A percentile compares a stretch with the other conserved stretches of the same genome.
phyloP scores from a whole-genome alignment of 768 basidiomycete genomes.

The Tylopilus balloui region DNA sequence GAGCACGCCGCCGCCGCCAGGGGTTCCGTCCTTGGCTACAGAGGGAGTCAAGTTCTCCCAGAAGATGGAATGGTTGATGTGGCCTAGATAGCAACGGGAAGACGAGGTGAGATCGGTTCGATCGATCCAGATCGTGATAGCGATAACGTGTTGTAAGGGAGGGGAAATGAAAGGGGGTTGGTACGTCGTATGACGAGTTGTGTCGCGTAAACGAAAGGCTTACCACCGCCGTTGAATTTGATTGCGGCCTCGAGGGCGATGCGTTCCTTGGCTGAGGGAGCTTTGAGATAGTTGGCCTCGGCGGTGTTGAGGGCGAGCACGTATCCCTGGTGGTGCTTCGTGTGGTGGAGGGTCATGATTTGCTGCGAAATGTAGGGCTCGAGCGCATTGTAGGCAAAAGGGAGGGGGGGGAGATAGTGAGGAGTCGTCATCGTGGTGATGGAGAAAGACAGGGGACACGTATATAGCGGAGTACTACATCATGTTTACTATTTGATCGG shows the following conservation, averaged over 20 bases:
- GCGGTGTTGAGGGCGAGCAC: conserved; percentile 90
- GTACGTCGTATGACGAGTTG: too few relatives aligned
- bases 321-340: conserved; percentile 94
- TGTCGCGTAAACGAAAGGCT: conserved; percentile 24
- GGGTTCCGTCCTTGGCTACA: conserved; percentile 42
- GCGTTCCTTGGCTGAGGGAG: conserved; percentile 66
- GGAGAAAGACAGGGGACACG: background rate
- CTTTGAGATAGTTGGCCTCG: conserved; percentile 67
- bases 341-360: conserved; percentile 95
- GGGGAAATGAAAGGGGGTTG: too few relatives aligned
- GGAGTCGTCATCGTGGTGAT: conserved; percentile 23
- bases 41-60: conserved; percentile 89
- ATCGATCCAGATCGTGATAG: background rate
- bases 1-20: conserved; percentile 59
- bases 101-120: background rate
- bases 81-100: conserved; percentile 50
- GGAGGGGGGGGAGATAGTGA: conserved; percentile 65
- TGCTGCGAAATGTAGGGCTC: conserved; percentile 89
- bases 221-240: conserved; percentile 96
- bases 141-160: background rate
- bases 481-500: conserved; percentile 13
- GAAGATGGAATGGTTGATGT: conserved; percentile 94
- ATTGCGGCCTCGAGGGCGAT: conserved; percentile 88
- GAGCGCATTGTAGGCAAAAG: conserved; percentile 82
- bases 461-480: background rate